A percentile compares a stretch with the other conserved stretches of the same genome.
phyloP scores from a whole-genome alignment of 1,284 basidiomycete species.

The Cutaneotrichosporon cyanovorans region DNA sequence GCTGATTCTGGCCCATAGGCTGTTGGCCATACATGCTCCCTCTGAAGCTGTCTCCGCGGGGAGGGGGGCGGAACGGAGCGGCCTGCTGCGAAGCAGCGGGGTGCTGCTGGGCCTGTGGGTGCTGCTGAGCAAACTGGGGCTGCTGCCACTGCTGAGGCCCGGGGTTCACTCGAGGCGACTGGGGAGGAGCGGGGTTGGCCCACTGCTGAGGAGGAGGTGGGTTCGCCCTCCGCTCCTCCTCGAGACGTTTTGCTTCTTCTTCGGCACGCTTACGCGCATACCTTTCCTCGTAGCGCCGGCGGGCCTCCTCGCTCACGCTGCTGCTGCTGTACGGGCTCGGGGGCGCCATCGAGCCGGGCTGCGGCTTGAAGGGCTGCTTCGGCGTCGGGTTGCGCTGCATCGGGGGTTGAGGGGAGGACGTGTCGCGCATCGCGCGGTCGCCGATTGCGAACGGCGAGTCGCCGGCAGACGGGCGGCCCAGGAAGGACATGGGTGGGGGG shows the following conservation, averaged over 20 bases:
- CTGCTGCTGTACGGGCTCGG: constrained; percentile 37
- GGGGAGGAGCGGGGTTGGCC: neutral
- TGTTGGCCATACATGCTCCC: neutral
- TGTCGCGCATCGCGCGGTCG: constrained; percentile 40
- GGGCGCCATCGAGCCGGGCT: constrained; percentile 23
- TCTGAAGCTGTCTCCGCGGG: constrained; percentile 4
- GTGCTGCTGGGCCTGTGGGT: constrained; percentile 11
- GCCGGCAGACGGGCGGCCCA: constrained; percentile 42
- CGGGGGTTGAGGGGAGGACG: constrained; percentile 36
- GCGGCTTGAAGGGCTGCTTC: constrained; percentile 4
- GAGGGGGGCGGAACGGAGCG: constrained; percentile 2
- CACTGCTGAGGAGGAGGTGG: constrained; percentile 4
- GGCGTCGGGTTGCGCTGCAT: constrained; percentile 36
- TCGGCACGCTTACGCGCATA: constrained; percentile 38
- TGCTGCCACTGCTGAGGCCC: constrained; percentile 12
- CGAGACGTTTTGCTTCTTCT: constrained; percentile 23
- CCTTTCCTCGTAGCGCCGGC: constrained; percentile 41
- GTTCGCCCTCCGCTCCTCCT: constrained; percentile 11
- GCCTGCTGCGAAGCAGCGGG: constrained; percentile 14
- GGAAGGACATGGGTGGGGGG: constrained; percentile 22
- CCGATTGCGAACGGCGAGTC: constrained; percentile 46
- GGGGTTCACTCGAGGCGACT: constrained; percentile 1
- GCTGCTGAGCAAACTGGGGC: neutral
- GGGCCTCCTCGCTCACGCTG: constrained; percentile 38
- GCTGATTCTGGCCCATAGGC: neutral